Percentiles rank a stretch among this genome's conserved stretches.
Evolutionary conservation across 345 rosid genomes (phyloP).

Genomic region (Excoecaria cochinchinensis): DNA sequence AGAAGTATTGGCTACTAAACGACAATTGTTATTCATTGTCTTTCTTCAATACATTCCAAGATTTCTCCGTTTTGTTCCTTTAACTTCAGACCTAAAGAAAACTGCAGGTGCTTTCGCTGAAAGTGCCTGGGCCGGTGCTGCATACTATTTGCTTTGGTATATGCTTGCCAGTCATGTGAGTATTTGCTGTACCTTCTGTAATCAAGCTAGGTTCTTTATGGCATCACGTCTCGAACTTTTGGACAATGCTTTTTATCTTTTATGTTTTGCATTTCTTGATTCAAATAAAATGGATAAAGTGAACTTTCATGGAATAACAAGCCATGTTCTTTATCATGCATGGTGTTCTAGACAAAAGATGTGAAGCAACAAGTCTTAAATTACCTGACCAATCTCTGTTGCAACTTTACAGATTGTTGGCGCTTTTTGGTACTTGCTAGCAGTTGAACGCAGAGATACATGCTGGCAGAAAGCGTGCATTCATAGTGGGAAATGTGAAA

Average conservation of each 20-base stretch:
- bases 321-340: too few relatives aligned
- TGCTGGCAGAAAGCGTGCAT: constrained; percentile 71
- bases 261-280: too few relatives aligned
- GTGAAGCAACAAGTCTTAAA: not conserved
- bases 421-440: constrained; percentile 79
- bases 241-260: too few relatives aligned
- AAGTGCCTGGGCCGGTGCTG: constrained; percentile 80
- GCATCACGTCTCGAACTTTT: not conserved
- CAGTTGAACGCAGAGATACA: constrained; percentile 68
- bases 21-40: constrained; percentile 51
- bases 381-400: not conserved
- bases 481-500: constrained; percentile 38
- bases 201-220: not conserved
- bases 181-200: not conserved
- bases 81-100: constrained; percentile 80
- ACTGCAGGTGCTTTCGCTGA: constrained; percentile 82
- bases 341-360: too few relatives aligned
- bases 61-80: constrained; percentile 64
- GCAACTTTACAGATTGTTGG: constrained; percentile 60
- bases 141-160: constrained; percentile 88
- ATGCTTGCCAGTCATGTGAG: constrained; percentile 88
- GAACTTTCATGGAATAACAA: not conserved
- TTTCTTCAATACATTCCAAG: constrained; percentile 78
- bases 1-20: constrained; percentile 59
- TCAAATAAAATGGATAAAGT: too few relatives aligned